Percentiles rank a stretch among this genome's conserved stretches.
phyloP scores from a whole-genome alignment of 257 asterid species.

The Ligustrum vulgare region DNA sequence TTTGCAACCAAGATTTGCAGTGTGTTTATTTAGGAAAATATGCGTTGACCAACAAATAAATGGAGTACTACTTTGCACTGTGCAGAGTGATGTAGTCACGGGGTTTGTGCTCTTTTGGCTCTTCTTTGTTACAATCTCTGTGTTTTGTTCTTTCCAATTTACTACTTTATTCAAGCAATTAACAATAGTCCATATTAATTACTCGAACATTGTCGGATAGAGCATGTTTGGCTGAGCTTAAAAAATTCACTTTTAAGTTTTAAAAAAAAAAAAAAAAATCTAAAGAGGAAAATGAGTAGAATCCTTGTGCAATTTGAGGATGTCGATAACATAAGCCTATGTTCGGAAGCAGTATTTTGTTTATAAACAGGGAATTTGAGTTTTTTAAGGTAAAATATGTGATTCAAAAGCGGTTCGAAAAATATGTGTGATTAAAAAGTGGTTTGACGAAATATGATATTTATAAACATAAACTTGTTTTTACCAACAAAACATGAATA shows the following conservation, averaged over 20 bases:
- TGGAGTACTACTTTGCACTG: conserved; percentile 20
- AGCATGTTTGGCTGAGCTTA: conserved; percentile 28
- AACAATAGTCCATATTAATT: conserved; percentile 19
- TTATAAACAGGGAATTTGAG: too few relatives aligned
- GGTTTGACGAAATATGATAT: too few relatives aligned
- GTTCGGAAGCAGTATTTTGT: too few relatives aligned
- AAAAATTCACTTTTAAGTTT: background rate
- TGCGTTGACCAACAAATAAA: conserved; percentile 43
- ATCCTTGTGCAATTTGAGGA: too few relatives aligned
- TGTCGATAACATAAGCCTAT: too few relatives aligned
- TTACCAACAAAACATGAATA: too few relatives aligned
- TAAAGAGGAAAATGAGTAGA: background rate
- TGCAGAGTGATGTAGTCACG: conserved; percentile 43
- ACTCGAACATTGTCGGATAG: background rate
- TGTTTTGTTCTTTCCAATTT: conserved; percentile 33
- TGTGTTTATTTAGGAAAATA: conserved; percentile 39
- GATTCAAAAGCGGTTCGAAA: too few relatives aligned
- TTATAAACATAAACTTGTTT: too few relatives aligned
- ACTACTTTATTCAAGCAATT: conserved; percentile 28
- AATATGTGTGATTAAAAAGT: too few relatives aligned
- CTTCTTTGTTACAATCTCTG: conserved; percentile 30
- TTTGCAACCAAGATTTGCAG: conserved; percentile 18
- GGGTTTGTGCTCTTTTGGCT: conserved; percentile 47
- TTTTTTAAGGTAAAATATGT: too few relatives aligned
- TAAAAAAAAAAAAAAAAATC: too few relatives aligned